phyloP scores from a whole-genome alignment of 2,329 filamentous ascomycete genomes.

The Ophioceras dolichostomum region DNA sequence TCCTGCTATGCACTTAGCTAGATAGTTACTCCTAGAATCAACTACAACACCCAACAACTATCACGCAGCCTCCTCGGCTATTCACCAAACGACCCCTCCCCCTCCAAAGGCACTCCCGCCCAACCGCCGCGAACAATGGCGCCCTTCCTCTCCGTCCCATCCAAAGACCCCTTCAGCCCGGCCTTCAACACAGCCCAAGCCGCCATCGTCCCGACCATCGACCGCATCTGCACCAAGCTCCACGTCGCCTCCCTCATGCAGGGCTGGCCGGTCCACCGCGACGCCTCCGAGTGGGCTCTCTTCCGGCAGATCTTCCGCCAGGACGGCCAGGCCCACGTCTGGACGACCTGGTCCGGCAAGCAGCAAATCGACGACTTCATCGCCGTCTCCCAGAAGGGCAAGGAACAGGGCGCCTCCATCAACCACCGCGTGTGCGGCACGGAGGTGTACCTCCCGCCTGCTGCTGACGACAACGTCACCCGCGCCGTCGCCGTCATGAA shows the following conservation, averaged over 20 bases:
- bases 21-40: too few relatives aligned
- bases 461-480: slow-evolving; percentile 10
- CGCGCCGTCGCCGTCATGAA: slow-evolving; percentile 41
- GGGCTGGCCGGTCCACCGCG: slow-evolving; percentile 40
- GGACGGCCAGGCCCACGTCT: slow-evolving; percentile 33
- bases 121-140: too few relatives aligned
- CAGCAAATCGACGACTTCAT: slow-evolving; percentile 33
- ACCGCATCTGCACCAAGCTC: too few relatives aligned
- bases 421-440: slow-evolving; percentile 43
- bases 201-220: too few relatives aligned
- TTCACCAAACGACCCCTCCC: too few relatives aligned
- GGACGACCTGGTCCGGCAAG: slow-evolving; percentile 35
- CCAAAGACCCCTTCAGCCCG: too few relatives aligned
- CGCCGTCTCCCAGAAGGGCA: slow-evolving; percentile 33
- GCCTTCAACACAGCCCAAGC: too few relatives aligned
- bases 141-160: too few relatives aligned
- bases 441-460: slow-evolving; percentile 26
- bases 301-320: slow-evolving; percentile 33
- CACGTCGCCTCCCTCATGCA: slow-evolving; percentile 38
- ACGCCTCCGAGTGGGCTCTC: slow-evolving; percentile 40
- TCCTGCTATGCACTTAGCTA: too few relatives aligned
- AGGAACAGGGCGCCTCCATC: slow-evolving; percentile 39
- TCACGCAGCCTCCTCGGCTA: too few relatives aligned
- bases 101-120: too few relatives aligned
- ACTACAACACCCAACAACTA: too few relatives aligned